Evolutionary conservation across 768 basidiomycete genomes (phyloP).

Genomic region (Butyriboletus loyo): DNA sequence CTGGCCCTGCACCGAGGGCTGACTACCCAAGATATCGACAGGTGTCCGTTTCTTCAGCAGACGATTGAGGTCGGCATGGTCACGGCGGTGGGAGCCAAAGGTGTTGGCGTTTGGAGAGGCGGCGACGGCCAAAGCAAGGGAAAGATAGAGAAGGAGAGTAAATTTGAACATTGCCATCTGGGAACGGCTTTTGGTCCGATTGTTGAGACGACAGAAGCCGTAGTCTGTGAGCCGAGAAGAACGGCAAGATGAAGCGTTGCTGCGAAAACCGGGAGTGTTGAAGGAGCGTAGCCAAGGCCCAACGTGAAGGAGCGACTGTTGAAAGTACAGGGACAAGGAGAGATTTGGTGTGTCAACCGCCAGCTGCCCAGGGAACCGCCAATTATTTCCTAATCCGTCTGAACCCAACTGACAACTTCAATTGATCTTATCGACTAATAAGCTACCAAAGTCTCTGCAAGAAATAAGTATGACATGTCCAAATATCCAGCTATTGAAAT

Average conservation of each 20-base stretch:
- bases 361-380: conserved; percentile 14
- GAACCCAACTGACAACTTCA: background rate
- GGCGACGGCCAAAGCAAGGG: conserved; percentile 50
- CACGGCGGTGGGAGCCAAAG: conserved; percentile 44
- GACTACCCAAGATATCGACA: background rate
- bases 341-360: conserved; percentile 16
- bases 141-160: conserved; percentile 62
- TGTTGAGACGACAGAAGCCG: background rate
- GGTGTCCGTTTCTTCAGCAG: conserved; percentile 65
- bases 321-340: background rate
- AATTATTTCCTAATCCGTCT: conserved; percentile 15
- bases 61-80: conserved; percentile 59
- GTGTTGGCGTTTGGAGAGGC: conserved; percentile 46
- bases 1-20: conserved; percentile 1
- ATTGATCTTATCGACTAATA: background rate
- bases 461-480: conserved; percentile 3
- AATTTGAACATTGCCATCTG: conserved; percentile 54
- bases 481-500: background rate
- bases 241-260: background rate
- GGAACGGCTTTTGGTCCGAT: conserved; percentile 9
- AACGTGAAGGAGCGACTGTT: conserved; percentile 18
- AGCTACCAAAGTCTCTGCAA: conserved; percentile 9
- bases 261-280: background rate
- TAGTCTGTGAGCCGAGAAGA: background rate
- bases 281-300: conserved; percentile 15